Conservation (phyloP, 1,139 yeast genomes). For the Debaryomyces robertsiae region DNA sequence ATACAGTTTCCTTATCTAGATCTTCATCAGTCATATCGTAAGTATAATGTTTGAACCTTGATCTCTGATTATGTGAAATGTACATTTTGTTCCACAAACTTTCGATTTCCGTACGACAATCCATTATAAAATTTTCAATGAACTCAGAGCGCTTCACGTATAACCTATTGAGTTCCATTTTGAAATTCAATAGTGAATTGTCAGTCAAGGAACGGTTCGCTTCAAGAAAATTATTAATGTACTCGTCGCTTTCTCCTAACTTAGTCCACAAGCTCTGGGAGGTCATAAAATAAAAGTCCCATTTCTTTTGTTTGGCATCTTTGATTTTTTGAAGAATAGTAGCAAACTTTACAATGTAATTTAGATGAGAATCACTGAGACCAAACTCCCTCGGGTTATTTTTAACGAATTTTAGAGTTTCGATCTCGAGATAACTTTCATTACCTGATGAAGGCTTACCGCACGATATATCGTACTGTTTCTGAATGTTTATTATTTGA, state of each 20-base stretch:
- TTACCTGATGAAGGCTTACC: conserved; percentile 12
- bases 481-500: conserved; percentile 38
- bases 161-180: conserved; percentile 59
- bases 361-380: conserved; percentile 36
- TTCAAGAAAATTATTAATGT: conserved; percentile 37
- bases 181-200: conserved; percentile 40
- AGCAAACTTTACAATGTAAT: conserved; percentile 33
- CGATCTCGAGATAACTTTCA: conserved; percentile 37
- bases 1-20: conserved; percentile 56
- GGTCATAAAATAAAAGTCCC: conserved; percentile 32
- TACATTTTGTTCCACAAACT: conserved; percentile 64
- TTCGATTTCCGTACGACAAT: conserved; percentile 59
- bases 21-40: conserved; percentile 41
- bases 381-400: conserved; percentile 46
- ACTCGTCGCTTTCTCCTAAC: conserved; percentile 44
- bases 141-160: conserved; percentile 60
- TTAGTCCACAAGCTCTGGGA: conserved; percentile 55
- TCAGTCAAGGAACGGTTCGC: conserved; percentile 44
- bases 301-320: conserved; percentile 36
- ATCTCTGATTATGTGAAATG: conserved; percentile 51
- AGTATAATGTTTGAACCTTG: conserved; percentile 36
- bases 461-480: conserved; percentile 24
- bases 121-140: conserved; percentile 67
- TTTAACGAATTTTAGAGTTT: conserved; percentile 39
- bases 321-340: conserved; percentile 30